Base-by-base conservation (phyloP, 2,329 filamentous ascomycete species). In the Zymoseptoria tritici region DNA sequence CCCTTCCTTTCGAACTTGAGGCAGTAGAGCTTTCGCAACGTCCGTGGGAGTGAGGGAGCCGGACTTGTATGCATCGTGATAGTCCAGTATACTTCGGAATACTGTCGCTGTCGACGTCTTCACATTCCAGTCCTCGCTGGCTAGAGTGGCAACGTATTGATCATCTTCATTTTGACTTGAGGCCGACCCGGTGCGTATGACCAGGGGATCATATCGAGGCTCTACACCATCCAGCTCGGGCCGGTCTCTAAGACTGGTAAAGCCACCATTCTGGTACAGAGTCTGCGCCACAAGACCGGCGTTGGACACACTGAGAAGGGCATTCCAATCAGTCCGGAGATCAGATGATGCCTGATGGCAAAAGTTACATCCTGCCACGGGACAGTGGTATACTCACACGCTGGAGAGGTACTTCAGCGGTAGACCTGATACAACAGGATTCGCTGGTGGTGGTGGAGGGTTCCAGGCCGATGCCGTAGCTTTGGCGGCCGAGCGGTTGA, bases 231-330 rank as follows among this genome's bases (percentile, higher is more conserved):
- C 77, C 49, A 90, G 75, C 21, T 79, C 73, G 22, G 77, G 76
- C 59, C 85, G 79, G 42, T 81, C 75, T 54, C 83, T 82, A 51
- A 90, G 75, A 7, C 76, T 73, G 55, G 75, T 76, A 68, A 90
- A 89, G 49, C 85, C 85, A 21, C 88, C 86, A 76, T 91, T 91
- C 55, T 76, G 77, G 86, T 87, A 95, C 62, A 92, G 80, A 53
- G 83, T 74, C 58, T 80, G 82, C 62, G 89, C 86, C 11, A 93
- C 56, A 19, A 64, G 58, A 9, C 78, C 76, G n/a, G 86, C 75
- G 24, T 81, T 83, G 1, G 83, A 78, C 51, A 91, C 74, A 20
- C 86, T 88, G 42, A 49, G 13, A 57, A 50, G 42, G 46, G 22
- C 9, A 22, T 9, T 11, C 20, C 13, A 24, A 55, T 57, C 55